Evolutionary conservation across 2,329 filamentous ascomycete genomes (phyloP), one percentile per base, ranked within the genome.

Genomic region (Leptographium procerum): DNA sequence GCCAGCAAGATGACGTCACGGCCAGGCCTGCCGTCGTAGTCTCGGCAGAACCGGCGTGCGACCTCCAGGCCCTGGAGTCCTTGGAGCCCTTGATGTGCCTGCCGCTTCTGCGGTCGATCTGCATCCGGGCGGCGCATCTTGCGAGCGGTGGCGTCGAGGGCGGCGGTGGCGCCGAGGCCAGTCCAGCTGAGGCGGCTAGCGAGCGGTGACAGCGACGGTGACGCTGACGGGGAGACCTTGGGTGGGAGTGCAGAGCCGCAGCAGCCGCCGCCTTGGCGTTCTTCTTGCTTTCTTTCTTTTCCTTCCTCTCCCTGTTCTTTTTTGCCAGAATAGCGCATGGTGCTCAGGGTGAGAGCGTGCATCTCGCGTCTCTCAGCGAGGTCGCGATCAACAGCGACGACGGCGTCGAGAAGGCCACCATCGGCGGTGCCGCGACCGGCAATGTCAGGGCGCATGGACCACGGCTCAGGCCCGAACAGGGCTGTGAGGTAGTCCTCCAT

Each of bases 291-390:
- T n/a, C n/a, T n/a, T n/a, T n/a, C n/a, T n/a, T n/a, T n/a, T n/a
- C n/a, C n/a, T n/a, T n/a, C n/a, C n/a, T n/a, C n/a, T n/a, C n/a
- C n/a, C n/a, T n/a, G n/a, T n/a, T n/a, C n/a, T n/a, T n/a, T n/a
- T n/a, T n/a, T n/a, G n/a, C n/a, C n/a, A n/a, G n/a, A n/a, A n/a
- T n/a, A n/a, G n/a, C n/a, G n/a, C n/a, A n/a, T n/a, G n/a, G 26
- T 26, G 47, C 47, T 26, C n/a, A 5, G 26, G 67, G 66, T 63
- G 16, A 74, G 69, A 58, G 72, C 72, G 0, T 71, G 69, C 45
- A 74, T 69, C 66, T 74, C 73, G 52, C 73, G 71, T 66, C 69
- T 71, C 65, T 75, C 73, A 43, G 70, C 72, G 31, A 71, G 65
- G 58, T 75, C 72, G 52, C 70, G 68, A 63, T 75, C 73, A 36